Evolutionary conservation across 2,329 filamentous ascomycete species (phyloP).

Genomic region (Trichothecium sympodiale): DNA sequence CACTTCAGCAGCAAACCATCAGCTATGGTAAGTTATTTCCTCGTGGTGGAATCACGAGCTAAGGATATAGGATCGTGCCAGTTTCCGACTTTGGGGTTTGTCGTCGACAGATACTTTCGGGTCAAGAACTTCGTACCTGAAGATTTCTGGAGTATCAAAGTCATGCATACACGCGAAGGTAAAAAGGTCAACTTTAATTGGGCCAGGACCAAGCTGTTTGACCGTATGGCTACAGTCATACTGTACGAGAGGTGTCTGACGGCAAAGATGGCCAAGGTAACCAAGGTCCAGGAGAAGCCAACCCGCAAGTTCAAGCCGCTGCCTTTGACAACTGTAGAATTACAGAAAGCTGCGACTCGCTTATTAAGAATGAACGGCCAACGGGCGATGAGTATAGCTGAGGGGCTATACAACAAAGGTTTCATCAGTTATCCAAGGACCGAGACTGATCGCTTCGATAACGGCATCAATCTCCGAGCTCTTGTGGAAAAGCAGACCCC

Average conservation of each 20-base stretch:
- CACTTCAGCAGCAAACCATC: constrained; percentile 53
- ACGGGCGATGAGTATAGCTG: constrained; percentile 78
- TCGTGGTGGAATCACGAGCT: constrained; percentile 2
- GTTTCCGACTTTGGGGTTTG: constrained; percentile 92
- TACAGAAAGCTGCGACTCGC: constrained; percentile 88
- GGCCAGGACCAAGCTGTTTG: constrained; percentile 75
- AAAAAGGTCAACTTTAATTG: constrained; percentile 79
- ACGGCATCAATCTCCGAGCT: constrained; percentile 70
- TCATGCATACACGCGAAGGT: constrained; percentile 65
- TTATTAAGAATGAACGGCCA: constrained; percentile 88
- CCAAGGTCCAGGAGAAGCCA: constrained; percentile 78
- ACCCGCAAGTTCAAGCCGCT: constrained; percentile 91
- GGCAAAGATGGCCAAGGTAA: constrained; percentile 68
- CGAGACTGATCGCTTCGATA: constrained; percentile 92
- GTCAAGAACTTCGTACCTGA: constrained; percentile 92
- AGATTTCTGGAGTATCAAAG: constrained; percentile 82
- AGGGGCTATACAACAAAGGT: constrained; percentile 81
- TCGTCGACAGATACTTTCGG: constrained; percentile 89
- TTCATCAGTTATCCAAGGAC: constrained; percentile 98
- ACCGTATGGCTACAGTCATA: constrained; percentile 68
- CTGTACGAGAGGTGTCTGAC: constrained; percentile 76
- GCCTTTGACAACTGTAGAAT: constrained; percentile 86
- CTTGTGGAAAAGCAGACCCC: constrained; percentile 77
- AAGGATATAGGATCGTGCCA: constrained; percentile 65
- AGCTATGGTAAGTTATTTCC: constrained; percentile 58